A percentile compares a stretch with the other conserved stretches of the same genome.
These are phyloP conservation scores for Porcisia hertigi DNA, from an alignment of 208 protist genomes.

Conservation along the genomic window DNA sequence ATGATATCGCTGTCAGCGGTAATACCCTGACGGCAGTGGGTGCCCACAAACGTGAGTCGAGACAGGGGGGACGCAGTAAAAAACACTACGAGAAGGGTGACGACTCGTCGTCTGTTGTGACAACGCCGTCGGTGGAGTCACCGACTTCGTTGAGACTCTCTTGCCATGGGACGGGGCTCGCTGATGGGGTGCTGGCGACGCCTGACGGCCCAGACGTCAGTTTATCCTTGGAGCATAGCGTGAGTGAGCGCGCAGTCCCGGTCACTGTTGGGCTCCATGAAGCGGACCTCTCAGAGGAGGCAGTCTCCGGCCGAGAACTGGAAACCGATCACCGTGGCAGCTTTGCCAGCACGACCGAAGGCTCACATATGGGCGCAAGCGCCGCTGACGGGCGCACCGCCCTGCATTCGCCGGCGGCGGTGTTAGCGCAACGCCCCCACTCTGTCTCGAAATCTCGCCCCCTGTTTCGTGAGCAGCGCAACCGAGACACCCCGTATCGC, in stretches of 20 bases:
- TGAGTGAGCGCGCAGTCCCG: not conserved
- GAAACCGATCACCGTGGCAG: not conserved
- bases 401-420: not conserved
- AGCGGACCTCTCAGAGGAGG: not conserved
- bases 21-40: not conserved
- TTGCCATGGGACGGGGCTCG: not conserved
- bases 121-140: slow-evolving; percentile 26
- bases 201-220: slow-evolving; percentile 8
- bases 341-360: not conserved
- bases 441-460: not conserved
- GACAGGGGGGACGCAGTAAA: not conserved
- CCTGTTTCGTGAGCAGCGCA: not conserved
- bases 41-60: not conserved
- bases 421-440: not conserved
- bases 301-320: not conserved
- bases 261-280: not conserved
- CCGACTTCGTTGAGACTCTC: slow-evolving; percentile 16
- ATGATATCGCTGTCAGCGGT: not conserved
- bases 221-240: slow-evolving; percentile 21
- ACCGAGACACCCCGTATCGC: not conserved
- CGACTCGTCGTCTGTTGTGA: slow-evolving; percentile 10
- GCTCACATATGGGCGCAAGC: not conserved
- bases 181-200: not conserved
- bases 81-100: not conserved
- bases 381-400: not conserved